A percentile compares a stretch with the other conserved stretches of the same genome.
These are phyloP conservation scores for Penicillium sp. DNA, from an alignment of 2,329 filamentous ascomycete genomes.

Conservation along the genomic window DNA sequence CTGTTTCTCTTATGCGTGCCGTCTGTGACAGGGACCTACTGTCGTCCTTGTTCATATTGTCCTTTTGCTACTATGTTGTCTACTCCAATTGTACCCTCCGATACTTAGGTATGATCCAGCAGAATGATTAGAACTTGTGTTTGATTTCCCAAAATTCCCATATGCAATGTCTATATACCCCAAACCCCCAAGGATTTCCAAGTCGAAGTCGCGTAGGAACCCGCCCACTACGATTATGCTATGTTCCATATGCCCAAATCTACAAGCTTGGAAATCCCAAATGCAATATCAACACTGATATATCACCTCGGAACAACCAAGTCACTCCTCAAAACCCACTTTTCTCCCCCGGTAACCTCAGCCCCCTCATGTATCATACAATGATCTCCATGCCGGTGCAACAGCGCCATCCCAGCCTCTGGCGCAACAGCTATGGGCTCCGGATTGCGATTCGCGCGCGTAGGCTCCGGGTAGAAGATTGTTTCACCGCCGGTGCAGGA, in stretches of 20 bases:
- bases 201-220: not conserved
- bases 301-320: conserved; percentile 49
- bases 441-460: conserved; percentile 44
- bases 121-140: conserved; percentile 19
- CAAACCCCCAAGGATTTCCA: not conserved
- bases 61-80: conserved; percentile 9
- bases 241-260: not conserved
- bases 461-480: conserved; percentile 75
- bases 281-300: not conserved
- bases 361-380: conserved; percentile 87
- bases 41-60: conserved; percentile 22
- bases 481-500: conserved; percentile 85
- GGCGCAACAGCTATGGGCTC: conserved; percentile 70
- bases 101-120: conserved; percentile 7
- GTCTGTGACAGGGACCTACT: conserved; percentile 18
- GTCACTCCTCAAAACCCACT: conserved; percentile 88
- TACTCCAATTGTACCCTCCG: not conserved
- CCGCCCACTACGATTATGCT: not conserved
- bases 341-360: conserved; percentile 76
- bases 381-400: conserved; percentile 85
- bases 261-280: not conserved
- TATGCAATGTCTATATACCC: not conserved
- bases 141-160: not conserved
- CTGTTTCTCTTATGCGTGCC: conserved; percentile 12
- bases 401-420: conserved; percentile 78